These are phyloP conservation scores for Bipolaris cookei DNA, from an alignment of 2,329 filamentous ascomycete species.

Conservation along the genomic window DNA sequence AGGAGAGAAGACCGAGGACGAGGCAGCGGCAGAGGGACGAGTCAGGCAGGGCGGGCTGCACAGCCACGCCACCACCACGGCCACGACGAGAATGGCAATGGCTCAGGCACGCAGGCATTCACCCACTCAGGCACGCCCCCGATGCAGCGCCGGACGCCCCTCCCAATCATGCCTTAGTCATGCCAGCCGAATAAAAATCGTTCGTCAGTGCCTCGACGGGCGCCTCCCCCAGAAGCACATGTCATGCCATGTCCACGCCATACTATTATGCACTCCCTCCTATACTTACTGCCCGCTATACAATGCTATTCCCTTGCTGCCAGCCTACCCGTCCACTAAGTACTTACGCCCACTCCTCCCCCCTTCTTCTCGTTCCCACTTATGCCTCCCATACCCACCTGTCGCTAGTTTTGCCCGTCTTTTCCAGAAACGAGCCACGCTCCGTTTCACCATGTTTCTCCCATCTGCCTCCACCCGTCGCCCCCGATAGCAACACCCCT, in stretches of 20 bases:
- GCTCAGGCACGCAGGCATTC: not conserved
- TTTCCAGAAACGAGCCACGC: constrained; percentile 9
- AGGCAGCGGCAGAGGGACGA: not conserved
- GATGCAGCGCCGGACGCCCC: constrained; percentile 10
- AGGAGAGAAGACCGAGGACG: not conserved
- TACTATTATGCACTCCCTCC: no score
- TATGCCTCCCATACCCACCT: no score
- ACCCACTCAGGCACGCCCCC: constrained; percentile 22
- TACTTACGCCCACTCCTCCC: no score
- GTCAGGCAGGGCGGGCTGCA: not conserved
- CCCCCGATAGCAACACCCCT: not conserved
- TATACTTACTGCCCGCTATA: no score
- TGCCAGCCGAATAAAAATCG: not conserved
- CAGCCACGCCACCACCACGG: constrained; percentile 13
- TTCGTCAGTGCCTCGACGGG: not conserved
- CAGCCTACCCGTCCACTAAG: not conserved
- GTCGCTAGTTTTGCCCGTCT: constrained; percentile 8
- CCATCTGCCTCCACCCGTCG: constrained; percentile 3
- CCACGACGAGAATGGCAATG: not conserved
- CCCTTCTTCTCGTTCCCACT: no score
- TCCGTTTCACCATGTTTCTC: constrained; percentile 14
- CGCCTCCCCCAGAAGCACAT: not conserved
- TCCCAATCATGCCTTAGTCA: constrained; percentile 3
- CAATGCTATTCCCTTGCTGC: not conserved
- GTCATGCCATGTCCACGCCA: not conserved